Conservation (phyloP, 177 flowering plant species). For the Tripterygium wilfordii region DNA sequence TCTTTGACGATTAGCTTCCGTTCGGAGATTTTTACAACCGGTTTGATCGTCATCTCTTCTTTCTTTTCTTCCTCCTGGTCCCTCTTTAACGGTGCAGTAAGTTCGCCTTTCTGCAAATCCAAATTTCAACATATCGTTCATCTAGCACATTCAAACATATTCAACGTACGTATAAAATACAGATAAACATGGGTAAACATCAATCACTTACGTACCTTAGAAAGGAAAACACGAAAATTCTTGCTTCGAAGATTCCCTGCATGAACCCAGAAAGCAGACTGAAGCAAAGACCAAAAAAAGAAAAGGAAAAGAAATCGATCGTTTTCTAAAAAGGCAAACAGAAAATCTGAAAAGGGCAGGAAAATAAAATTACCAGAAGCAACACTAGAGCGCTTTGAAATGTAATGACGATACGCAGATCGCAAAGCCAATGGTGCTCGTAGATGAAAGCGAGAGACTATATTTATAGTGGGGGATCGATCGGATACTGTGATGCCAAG, state of each 20-base stretch:
- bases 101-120: slow-evolving; percentile 24
- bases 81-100: neutral
- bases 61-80: slow-evolving; percentile 4
- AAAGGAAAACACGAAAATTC: slow-evolving; percentile 9
- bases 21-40: slow-evolving; percentile 55
- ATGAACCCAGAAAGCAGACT: slow-evolving; percentile 23
- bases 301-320: neutral
- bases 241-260: slow-evolving; percentile 16
- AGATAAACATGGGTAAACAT: neutral
- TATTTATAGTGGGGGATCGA: slow-evolving; percentile 21
- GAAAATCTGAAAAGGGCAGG: neutral
- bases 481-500: slow-evolving; percentile 11
- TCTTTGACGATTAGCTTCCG: slow-evolving; percentile 56
- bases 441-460: neutral
- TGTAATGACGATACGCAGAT: too few relatives aligned
- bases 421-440: too few relatives aligned
- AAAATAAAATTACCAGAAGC: slow-evolving; percentile 23
- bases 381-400: neutral
- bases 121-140: too few relatives aligned
- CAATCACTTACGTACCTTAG: slow-evolving; percentile 20
- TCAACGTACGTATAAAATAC: too few relatives aligned
- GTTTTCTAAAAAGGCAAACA: neutral
- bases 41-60: slow-evolving; percentile 63
- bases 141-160: too few relatives aligned
- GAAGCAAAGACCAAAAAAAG: slow-evolving; percentile 24